phyloP scores from a whole-genome alignment of 83 land plant genomes.

The Thuja plicata region DNA sequence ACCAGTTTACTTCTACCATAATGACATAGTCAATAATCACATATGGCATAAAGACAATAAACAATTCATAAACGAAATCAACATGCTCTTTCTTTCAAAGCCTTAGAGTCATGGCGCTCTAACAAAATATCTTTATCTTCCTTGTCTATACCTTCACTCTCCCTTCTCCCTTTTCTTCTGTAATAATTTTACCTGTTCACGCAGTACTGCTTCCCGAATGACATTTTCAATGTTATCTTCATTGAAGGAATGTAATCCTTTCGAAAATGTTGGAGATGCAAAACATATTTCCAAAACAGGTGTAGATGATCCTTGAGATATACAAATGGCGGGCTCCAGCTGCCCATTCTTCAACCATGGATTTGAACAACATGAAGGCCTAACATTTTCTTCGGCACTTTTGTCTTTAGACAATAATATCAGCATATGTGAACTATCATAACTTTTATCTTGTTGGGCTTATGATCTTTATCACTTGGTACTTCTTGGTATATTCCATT shows the following conservation, averaged over 20 bases:
- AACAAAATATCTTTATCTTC: slow-evolving; percentile 54
- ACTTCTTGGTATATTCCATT: too few relatives aligned
- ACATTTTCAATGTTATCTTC: slow-evolving; percentile 50
- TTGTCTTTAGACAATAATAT: too few relatives aligned
- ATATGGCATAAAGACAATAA: not conserved
- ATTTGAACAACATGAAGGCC: not conserved
- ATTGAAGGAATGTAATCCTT: not conserved
- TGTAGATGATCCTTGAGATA: not conserved
- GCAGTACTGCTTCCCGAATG: slow-evolving; percentile 55
- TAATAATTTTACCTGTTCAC: slow-evolving; percentile 55
- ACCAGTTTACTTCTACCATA: slow-evolving; percentile 20
- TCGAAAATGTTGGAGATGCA: not conserved
- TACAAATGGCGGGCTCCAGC: not conserved
- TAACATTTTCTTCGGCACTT: not conserved
- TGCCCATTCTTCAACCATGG: not conserved
- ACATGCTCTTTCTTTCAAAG: slow-evolving; percentile 62
- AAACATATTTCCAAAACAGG: not conserved
- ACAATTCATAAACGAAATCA: slow-evolving; percentile 10
- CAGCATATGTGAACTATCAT: too few relatives aligned
- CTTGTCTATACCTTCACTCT: slow-evolving; percentile 25
- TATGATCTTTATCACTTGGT: too few relatives aligned
- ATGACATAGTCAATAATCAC: not conserved
- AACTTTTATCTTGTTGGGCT: too few relatives aligned
- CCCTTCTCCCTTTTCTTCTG: slow-evolving; percentile 24
- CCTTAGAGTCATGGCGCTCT: slow-evolving; percentile 62